These are phyloP conservation scores for Cladophialophora immunda DNA, from an alignment of 2,329 filamentous ascomycete genomes.

Conservation along the genomic window DNA sequence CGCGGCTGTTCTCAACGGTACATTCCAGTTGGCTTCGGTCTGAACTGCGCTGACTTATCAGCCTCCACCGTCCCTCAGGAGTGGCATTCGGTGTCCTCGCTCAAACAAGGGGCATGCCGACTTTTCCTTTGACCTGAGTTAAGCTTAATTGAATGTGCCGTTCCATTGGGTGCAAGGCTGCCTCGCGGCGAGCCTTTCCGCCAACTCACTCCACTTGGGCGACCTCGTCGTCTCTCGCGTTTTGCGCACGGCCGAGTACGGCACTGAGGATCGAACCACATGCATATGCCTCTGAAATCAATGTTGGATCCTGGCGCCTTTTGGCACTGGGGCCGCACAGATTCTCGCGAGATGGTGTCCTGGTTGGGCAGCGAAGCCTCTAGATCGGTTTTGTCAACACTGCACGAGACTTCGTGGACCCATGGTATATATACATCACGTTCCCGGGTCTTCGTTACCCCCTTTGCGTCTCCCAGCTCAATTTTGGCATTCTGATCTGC, in stretches of 20 bases:
- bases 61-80: background rate
- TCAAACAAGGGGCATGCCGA: conserved; percentile 9
- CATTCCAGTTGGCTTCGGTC: background rate
- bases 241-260: conserved; percentile 12
- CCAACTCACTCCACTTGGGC: conserved; percentile 4
- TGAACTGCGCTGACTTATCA: conserved; percentile 1
- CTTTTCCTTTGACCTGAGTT: conserved; percentile 14
- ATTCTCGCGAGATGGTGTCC: background rate
- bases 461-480: conserved; percentile 3
- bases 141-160: conserved; percentile 13
- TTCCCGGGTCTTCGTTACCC: conserved; percentile 3
- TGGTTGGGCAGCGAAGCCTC: conserved; percentile 7
- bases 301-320: background rate
- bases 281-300: conserved; percentile 3
- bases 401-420: background rate
- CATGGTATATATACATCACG: conserved; percentile 10
- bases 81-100: conserved; percentile 5
- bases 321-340: background rate
- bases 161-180: conserved; percentile 4
- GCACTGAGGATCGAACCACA: background rate
- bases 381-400: background rate
- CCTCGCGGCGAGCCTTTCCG: conserved; percentile 9
- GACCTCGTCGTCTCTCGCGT: conserved; percentile 4
- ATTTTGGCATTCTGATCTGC: background rate
- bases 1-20: conserved; percentile 20